A percentile compares a stretch with the other conserved stretches of the same genome.
Evolutionary conservation across 345 rosid species (phyloP).

Genomic region (Limnanthes douglasii): DNA sequence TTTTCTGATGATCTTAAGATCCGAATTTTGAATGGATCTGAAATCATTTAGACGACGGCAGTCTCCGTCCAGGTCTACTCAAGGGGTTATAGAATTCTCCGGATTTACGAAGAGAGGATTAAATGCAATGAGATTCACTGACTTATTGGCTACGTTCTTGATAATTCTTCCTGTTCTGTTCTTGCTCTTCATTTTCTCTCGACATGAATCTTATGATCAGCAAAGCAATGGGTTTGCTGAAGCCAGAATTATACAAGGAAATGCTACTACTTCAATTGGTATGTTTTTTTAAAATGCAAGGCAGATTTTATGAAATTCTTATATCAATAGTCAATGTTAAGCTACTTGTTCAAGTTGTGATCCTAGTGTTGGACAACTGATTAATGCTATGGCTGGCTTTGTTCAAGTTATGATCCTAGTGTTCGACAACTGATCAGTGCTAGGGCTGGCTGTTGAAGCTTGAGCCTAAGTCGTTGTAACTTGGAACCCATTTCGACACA

Average conservation of each 20-base stretch:
- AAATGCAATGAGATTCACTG: conserved; percentile 18
- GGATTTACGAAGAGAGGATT: conserved; percentile 16
- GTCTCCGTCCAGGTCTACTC: conserved; percentile 12
- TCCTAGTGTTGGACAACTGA: neutral
- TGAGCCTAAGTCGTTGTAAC: too few species aligned
- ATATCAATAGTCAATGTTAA: neutral
- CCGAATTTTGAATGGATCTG: conserved; percentile 35
- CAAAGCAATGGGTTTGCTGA: conserved; percentile 25
- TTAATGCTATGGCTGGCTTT: neutral
- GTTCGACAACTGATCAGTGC: neutral
- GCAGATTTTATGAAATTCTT: neutral
- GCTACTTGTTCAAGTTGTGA: neutral
- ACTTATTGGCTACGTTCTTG: conserved; percentile 22
- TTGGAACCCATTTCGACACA: too few species aligned
- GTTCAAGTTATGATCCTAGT: neutral
- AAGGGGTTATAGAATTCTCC: conserved; percentile 10
- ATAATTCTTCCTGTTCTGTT: conserved; percentile 18
- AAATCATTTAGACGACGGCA: conserved; percentile 29
- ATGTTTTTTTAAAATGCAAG: neutral
- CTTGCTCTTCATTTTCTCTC: conserved; percentile 14
- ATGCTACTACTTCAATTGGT: conserved; percentile 10
- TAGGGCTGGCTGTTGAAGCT: neutral
- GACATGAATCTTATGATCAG: conserved; percentile 17
- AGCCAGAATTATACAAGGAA: conserved; percentile 25
- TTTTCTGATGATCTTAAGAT: too few species aligned